Evolutionary conservation across 441 rosid genomes (phyloP).

Genomic region (Pelargonium australe): DNA sequence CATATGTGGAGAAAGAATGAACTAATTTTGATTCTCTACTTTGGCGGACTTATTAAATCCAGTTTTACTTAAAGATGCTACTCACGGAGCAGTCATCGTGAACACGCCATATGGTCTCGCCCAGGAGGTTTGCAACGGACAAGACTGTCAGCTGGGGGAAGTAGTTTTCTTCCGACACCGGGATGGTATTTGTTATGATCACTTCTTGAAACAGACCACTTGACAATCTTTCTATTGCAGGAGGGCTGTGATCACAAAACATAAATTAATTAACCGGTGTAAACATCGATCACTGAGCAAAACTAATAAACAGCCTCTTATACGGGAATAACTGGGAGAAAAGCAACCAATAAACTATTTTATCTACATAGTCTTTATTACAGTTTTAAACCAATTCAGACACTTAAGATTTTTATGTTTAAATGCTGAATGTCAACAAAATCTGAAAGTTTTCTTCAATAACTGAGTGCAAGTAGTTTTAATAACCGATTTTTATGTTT

Average conservation of each 20-base stretch:
- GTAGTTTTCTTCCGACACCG: conserved; percentile 69
- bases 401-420: too few species aligned
- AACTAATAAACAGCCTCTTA: background rate
- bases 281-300: background rate
- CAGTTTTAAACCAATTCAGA: too few species aligned
- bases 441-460: too few species aligned
- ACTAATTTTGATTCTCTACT: too few species aligned
- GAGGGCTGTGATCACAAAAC: conserved; percentile 50
- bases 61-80: conserved; percentile 37
- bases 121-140: conserved; percentile 90
- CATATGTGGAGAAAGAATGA: too few species aligned
- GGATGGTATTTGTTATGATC: conserved; percentile 87
- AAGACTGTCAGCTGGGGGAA: conserved; percentile 83
- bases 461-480: too few species aligned
- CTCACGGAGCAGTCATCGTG: conserved; percentile 87
- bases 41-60: conserved; percentile 3
- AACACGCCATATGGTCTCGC: conserved; percentile 94
- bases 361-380: too few species aligned
- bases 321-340: background rate
- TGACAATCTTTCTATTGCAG: conserved; percentile 85
- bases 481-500: too few species aligned
- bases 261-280: background rate
- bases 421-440: too few species aligned
- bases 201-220: conserved; percentile 93
- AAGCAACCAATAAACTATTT: background rate